phyloP scores from a whole-genome alignment of 148 eudicot genomes.

The Limonium bicolor region DNA sequence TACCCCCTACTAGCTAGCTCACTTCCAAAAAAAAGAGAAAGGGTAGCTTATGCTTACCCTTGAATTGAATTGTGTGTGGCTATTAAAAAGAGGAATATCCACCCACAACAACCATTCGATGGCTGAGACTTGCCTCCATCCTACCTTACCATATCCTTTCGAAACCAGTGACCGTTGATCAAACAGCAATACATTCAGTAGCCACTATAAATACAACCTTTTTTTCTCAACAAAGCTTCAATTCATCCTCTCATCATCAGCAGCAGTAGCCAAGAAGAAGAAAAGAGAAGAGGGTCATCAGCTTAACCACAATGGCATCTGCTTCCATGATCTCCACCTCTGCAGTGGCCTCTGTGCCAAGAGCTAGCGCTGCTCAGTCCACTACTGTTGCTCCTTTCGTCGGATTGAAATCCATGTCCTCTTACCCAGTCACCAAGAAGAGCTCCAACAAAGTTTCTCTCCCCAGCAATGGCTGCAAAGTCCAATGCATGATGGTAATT shows the following conservation, averaged over 20 bases:
- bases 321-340: slow-evolving; percentile 23
- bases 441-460: slow-evolving; percentile 16
- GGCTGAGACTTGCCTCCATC: slow-evolving; percentile 7
- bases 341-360: slow-evolving; percentile 15
- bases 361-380: slow-evolving; percentile 19
- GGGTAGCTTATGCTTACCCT: no score
- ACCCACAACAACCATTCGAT: slow-evolving; percentile 2
- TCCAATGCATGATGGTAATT: slow-evolving; percentile 37
- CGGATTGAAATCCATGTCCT: slow-evolving; percentile 29
- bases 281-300: neutral
- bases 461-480: slow-evolving; percentile 42
- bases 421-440: slow-evolving; percentile 31
- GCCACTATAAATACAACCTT: neutral
- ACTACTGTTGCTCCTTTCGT: slow-evolving; percentile 36
- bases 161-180: slow-evolving; percentile 13
- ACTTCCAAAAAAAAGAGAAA: no score
- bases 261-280: neutral
- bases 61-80: no score
- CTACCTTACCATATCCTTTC: slow-evolving; percentile 7
- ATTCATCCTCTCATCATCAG: neutral
- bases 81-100: neutral
- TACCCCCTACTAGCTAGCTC: no score
- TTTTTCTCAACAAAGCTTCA: no score
- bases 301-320: slow-evolving; percentile 9
- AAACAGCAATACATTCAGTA: neutral